Evolutionary conservation across 148 eudicot genomes (phyloP).

Genomic region (Talinum fruticosum): DNA sequence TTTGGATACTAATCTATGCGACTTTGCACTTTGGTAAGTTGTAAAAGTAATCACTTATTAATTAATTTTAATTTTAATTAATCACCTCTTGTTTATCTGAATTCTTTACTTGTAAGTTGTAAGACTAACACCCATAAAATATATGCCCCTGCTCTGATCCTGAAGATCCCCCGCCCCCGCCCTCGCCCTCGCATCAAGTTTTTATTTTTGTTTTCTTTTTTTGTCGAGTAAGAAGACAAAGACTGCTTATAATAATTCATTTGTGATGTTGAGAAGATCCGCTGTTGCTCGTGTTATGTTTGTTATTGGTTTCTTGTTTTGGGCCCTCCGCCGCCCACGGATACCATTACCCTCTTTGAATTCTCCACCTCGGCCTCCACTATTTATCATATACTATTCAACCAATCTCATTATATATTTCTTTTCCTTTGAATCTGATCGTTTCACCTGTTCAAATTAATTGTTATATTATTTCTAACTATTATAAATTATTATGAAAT

Average conservation of each 20-base stretch:
- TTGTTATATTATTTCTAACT: too few relatives aligned
- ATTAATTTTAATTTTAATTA: not conserved
- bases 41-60: not conserved
- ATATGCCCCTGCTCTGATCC: not conserved
- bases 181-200: not conserved
- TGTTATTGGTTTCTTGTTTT: not conserved
- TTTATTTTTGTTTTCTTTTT: too few relatives aligned
- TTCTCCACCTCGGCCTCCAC: conserved; percentile 8
- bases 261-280: not conserved
- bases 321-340: conserved; percentile 8
- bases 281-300: not conserved
- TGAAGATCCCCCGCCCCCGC: not conserved
- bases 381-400: too few relatives aligned
- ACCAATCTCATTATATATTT: too few relatives aligned
- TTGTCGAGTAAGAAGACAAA: not conserved
- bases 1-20: not conserved
- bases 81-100: not conserved
- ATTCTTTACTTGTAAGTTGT: not conserved
- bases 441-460: too few relatives aligned
- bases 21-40: not conserved
- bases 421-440: too few relatives aligned
- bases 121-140: not conserved
- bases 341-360: not conserved
- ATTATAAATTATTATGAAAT: too few relatives aligned
- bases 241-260: not conserved